Conservation (phyloP, 441 rosid species). For the Hypseocharis bilobata region DNA sequence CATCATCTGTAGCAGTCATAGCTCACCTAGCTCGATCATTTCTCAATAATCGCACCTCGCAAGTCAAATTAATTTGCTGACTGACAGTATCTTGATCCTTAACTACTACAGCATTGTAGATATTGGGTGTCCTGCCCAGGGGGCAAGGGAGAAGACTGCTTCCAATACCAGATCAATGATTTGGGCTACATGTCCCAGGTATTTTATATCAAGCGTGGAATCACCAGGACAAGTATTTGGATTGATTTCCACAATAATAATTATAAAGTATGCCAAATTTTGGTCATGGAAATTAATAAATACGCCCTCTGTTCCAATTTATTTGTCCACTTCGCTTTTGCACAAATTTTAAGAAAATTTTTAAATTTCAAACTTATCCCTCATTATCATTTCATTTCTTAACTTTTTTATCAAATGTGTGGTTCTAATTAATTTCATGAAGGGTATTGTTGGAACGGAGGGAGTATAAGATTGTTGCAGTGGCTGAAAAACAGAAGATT, state of each 20-base stretch:
- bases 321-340: too few relatives aligned
- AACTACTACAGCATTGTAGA: background rate
- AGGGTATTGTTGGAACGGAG: too few relatives aligned
- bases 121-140: background rate
- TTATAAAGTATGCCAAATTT: background rate
- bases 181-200: background rate
- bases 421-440: too few relatives aligned
- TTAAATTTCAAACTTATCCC: too few relatives aligned
- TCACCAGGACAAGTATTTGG: background rate
- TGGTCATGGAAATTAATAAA: too few relatives aligned
- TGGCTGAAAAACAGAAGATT: background rate
- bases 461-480: background rate
- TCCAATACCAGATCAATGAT: background rate
- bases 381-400: too few relatives aligned
- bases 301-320: too few relatives aligned
- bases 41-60: background rate
- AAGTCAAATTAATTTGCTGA: background rate
- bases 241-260: background rate
- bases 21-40: background rate
- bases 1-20: background rate
- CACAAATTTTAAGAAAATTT: too few relatives aligned
- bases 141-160: background rate
- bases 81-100: background rate
- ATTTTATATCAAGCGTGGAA: background rate
- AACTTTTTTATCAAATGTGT: too few relatives aligned